Evolutionary conservation across 176 grass and related monocot species (phyloP), one percentile per base, ranked within the genome.

Genomic region (Elaeis guineensis): DNA sequence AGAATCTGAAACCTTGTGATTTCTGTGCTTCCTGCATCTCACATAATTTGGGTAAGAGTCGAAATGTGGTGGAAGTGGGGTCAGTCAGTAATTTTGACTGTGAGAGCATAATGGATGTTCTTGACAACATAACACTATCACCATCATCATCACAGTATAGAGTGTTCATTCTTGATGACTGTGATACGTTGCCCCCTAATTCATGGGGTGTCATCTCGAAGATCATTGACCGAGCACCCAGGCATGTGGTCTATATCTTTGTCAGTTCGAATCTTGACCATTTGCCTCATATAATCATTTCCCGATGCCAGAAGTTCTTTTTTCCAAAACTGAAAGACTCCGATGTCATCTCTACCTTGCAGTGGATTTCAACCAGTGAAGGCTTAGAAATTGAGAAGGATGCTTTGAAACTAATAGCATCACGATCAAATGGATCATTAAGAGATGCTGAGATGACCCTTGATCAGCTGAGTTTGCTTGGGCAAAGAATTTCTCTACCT

Each of bases 391-490:
- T 89, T 70, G 93, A 98, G 49, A 80, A 70, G 69, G 93, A 89
- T 71, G 87, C 93, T 21, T 64, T 98, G 69, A 98, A 86, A 78
- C 85, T 98, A 25, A 89, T 98, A 59, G 81, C 93, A 12, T 98
- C 87, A 20, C 69, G 78, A 49, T 98, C 93, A 62, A 78, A 92
- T 78, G 93, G 93, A 55, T 98, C 93, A 6, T 58, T 98, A 57
- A 82, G 93, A 70, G 93, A 98, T 78, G 93, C 87, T 17, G 73
- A 89, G 70, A 98, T 98, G 93, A 98, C 81, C 56, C 69, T 98
- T 72, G 93, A 98, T 77, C 93, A 98, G 51, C 58, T 98, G 60
- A 89, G 93, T 58, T 81, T 98, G 76, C 79, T 92, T 59, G 87
- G 87, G 16, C 88, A 89, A 76, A 85, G 79, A 85, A 86, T 98